Evolutionary conservation across 148 eudicot species (phyloP), one percentile per base, ranked within the genome.

Genomic region (Oxyria digyna): DNA sequence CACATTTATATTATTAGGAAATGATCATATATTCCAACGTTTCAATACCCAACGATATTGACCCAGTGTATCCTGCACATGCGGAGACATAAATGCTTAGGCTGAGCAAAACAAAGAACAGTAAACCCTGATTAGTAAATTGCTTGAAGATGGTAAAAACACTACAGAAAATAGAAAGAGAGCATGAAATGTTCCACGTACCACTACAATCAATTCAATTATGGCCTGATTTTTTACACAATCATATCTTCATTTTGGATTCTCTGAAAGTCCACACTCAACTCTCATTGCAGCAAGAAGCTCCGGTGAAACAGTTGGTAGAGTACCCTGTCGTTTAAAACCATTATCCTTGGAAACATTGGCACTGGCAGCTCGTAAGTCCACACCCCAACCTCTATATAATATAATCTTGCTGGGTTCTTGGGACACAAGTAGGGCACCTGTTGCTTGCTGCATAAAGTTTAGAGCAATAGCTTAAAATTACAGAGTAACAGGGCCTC

Each of bases 321-420:
- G 71, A 72, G 14, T 37, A 68, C 42, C 49, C 15, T 76, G 57
- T 21, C 26, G n/a, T 54, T 49, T 69, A 76, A 42, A 70, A 68
- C 14, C 23, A 42, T 23, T 57, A 67, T 64, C 59, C 12, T 66
- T 67, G 70, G 74, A 48, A 37, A 62, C 17, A 73, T 33, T 69
- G 65, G 59, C 27, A 42, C 33, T 76, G 48, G 52, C 75, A 57
- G 67, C 70, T 63, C 85, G 84, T 35, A 72, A 72, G 63, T 67
- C 81, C 40, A 79, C 86, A 67, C 93, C 93, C 99, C 99, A 91
- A 62, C 97, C 97, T 74, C 96, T 77, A 71, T 91, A 88, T 23
- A 91, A 81, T 71, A 88, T 94, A 77, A 94, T 81, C 74, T 91
- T 91, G 81, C 87, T 90, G 24, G 91, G 91, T 78, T 94, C 97